Evolutionary conservation across 2,329 filamentous ascomycete species (phyloP), one percentile per base, ranked within the genome.

Genomic region (Aspergillus floridensis): DNA sequence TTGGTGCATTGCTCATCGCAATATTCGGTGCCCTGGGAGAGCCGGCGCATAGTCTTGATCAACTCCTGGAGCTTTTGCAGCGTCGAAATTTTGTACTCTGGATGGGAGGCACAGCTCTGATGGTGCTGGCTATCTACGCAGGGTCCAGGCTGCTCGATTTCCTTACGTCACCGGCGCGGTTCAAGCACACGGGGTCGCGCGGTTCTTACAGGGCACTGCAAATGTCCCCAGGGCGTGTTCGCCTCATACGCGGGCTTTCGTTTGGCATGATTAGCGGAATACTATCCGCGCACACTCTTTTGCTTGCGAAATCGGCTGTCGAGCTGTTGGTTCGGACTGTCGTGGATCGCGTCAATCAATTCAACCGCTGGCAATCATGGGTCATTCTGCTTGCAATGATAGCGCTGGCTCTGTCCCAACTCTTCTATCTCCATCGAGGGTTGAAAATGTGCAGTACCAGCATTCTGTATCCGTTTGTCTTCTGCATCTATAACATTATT

Each of bases 401-500:
- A 60, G 82, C 83, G 3, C 82, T 98, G 61, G 93, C 95, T 4
- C 83, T 99, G 49, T 90, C 88, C 49, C 95, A 99, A 76, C 84
- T 99, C 5, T 99, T 96, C 78, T 98, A 96, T 76, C 86, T 99
- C 61, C 95, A 99, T 73, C 86, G 91, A 48, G 95, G 95, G 56
- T 83, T 99, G 63, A 96, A 96, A 77, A 84, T 99, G 55, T 92
- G 96, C 75, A 97, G 93, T 57, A 98, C 95, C 22, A 96, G 92
- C 69, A 89, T 98, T 62, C 83, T 99, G 66, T 99, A 99, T 76
- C 95, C 95, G 5, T 88, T 98, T 68, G 93, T 98, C 44, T 99
- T 99, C 77, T 99, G 95, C 82, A 87, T 98, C 65, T 99, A 98
- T 83, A 99, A 99, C 81, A 96, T 99, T 70, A 93, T 98, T 71